Evolutionary conservation across 2,329 filamentous ascomycete genomes (phyloP).

Genomic region (Aspergillus hiratsukae): DNA sequence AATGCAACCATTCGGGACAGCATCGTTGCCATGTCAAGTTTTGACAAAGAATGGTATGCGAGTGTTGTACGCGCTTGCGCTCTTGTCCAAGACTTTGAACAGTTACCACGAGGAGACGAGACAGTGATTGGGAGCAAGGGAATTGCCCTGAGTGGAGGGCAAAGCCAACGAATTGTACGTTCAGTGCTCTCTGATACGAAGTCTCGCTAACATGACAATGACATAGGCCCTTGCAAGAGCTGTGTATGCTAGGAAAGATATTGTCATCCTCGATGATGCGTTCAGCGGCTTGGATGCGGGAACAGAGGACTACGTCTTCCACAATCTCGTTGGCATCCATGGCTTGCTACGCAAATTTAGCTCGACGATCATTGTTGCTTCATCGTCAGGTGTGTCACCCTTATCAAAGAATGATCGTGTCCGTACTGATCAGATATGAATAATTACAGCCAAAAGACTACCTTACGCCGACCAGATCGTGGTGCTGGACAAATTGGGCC

Average conservation of each 20-base stretch:
- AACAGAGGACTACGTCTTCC: constrained; percentile 48
- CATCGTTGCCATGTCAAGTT: constrained; percentile 34
- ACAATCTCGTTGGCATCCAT: constrained; percentile 43
- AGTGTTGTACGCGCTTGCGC: constrained; percentile 35
- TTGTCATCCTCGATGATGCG: constrained; percentile 50
- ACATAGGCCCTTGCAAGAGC: constrained; percentile 48
- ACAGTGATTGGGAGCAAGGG: constrained; percentile 50
- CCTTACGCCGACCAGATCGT: constrained; percentile 42
- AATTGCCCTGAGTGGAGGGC: constrained; percentile 49
- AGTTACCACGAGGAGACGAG: constrained; percentile 39
- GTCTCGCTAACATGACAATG: neutral
- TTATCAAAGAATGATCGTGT: neutral
- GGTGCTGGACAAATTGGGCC: constrained; percentile 35
- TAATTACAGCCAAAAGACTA: constrained; percentile 32
- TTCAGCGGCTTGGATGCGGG: constrained; percentile 49
- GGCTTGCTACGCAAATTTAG: constrained; percentile 42
- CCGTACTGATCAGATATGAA: neutral
- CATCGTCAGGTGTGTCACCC: constrained; percentile 27
- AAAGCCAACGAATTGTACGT: constrained; percentile 48
- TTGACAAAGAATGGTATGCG: constrained; percentile 36
- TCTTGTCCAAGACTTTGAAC: constrained; percentile 36
- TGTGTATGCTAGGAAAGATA: constrained; percentile 46
- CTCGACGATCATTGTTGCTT: constrained; percentile 38
- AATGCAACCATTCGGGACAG: constrained; percentile 40
- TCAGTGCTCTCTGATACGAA: neutral